phyloP scores from a whole-genome alignment of 805 yeast genomes.

The Clavispora vitiphila region DNA sequence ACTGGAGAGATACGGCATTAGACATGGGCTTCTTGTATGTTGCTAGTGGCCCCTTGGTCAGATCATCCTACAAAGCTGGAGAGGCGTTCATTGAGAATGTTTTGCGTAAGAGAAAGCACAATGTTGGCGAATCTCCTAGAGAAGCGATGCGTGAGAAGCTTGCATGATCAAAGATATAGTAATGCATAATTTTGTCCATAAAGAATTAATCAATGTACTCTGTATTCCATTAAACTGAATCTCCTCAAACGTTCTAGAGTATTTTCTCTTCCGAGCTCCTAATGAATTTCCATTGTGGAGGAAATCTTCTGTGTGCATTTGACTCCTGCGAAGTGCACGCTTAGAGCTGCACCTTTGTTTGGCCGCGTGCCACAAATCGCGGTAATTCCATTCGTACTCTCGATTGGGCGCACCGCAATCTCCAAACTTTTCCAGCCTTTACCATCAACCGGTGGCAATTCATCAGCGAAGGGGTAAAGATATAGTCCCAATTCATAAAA shows the following conservation, averaged over 20 bases:
- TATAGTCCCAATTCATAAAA: not conserved
- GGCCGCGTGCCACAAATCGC: not conserved
- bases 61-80: conserved; percentile 97
- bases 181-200: no score
- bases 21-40: conserved; percentile 92
- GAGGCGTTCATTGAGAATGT: conserved; percentile 96
- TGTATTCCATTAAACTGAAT: not conserved
- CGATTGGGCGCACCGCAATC: not conserved
- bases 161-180: not conserved
- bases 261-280: not conserved
- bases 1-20: conserved; percentile 84
- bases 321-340: conserved; percentile 1
- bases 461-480: not conserved
- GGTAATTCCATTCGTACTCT: not conserved
- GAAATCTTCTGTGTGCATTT: not conserved
- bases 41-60: conserved; percentile 94
- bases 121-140: conserved; percentile 40
- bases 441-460: not conserved
- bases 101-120: conserved; percentile 64
- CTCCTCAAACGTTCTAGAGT: not conserved
- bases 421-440: not conserved
- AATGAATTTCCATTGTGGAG: not conserved
- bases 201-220: no score
- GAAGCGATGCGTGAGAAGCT: conserved; percentile 5
- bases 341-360: not conserved